A percentile compares a stretch with the other conserved stretches of the same genome.
Evolutionary conservation across 2,329 filamentous ascomycete species (phyloP).

Genomic region (Verticillium dahliae): DNA sequence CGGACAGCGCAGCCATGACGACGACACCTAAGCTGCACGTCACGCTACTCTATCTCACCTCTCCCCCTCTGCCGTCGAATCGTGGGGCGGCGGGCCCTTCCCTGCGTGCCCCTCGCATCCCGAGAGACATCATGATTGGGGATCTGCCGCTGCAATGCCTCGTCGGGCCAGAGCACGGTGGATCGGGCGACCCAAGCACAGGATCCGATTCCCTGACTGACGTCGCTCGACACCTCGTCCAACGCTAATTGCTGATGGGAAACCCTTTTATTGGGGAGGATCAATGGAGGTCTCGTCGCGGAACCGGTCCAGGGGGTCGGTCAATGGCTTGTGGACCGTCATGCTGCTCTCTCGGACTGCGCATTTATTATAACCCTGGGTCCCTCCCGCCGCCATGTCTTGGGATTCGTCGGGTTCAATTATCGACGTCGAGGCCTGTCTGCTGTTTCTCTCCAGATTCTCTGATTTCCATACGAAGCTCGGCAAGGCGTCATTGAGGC

Average conservation of each 20-base stretch:
- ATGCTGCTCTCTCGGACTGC: background rate
- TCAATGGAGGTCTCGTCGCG: background rate
- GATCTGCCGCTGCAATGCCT: background rate
- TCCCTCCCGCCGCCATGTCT: background rate
- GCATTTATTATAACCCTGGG: background rate
- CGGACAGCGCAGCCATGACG: background rate
- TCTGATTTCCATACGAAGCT: background rate
- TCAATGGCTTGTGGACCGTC: background rate
- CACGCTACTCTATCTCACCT: background rate
- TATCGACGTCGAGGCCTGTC: background rate
- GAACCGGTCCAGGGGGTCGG: background rate
- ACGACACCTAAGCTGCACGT: background rate
- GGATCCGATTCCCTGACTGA: background rate
- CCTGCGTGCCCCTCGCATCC: background rate
- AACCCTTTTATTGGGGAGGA: background rate
- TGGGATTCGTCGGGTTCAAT: background rate
- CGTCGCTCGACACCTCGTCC: background rate
- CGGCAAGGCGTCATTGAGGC: background rate
- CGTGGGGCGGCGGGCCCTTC: background rate
- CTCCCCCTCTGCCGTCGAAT: background rate
- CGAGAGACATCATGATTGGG: background rate
- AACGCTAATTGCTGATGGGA: background rate
- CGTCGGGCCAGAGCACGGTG: background rate
- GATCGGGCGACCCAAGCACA: background rate
- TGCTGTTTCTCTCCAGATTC: background rate